Conservation (phyloP, 2,329 filamentous ascomycete genomes). For the Coleophoma eucalyptorum region DNA sequence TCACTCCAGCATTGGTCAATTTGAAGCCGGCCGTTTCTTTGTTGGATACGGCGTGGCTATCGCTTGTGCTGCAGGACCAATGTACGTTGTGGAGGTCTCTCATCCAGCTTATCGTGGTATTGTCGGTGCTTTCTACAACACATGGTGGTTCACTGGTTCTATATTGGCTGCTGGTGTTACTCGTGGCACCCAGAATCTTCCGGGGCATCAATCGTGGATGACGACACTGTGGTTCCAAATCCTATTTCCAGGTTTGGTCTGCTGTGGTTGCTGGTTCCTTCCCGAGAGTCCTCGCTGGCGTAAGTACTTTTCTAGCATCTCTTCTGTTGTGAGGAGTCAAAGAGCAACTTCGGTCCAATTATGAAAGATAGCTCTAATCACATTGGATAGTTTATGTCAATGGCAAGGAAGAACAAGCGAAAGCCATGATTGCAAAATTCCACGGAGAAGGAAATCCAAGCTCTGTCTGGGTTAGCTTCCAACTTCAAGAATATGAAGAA, state of each 20-base stretch:
- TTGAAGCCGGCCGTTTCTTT: constrained; percentile 55
- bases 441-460: constrained; percentile 48
- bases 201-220: constrained; percentile 40
- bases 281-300: constrained; percentile 60
- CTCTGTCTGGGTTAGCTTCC: constrained; percentile 42
- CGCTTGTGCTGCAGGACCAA: constrained; percentile 40
- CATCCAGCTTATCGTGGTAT: constrained; percentile 42
- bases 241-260: constrained; percentile 40
- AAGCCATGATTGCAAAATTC: constrained; percentile 48
- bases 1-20: constrained; percentile 33
- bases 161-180: constrained; percentile 52
- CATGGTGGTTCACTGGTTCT: constrained; percentile 34
- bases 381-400: constrained; percentile 41
- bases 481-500: constrained; percentile 39
- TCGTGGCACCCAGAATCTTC: constrained; percentile 43
- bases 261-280: constrained; percentile 45
- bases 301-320: no score
- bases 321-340: no score
- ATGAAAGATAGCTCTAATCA: no score
- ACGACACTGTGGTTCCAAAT: constrained; percentile 48
- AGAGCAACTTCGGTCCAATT: no score
- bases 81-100: constrained; percentile 43
- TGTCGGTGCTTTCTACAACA: constrained; percentile 29
- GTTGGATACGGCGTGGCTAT: constrained; percentile 53
- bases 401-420: constrained; percentile 46